Evolutionary conservation across 441 rosid species (phyloP), one percentile per base, ranked within the genome.

Genomic region (Isatis lusitanica): DNA sequence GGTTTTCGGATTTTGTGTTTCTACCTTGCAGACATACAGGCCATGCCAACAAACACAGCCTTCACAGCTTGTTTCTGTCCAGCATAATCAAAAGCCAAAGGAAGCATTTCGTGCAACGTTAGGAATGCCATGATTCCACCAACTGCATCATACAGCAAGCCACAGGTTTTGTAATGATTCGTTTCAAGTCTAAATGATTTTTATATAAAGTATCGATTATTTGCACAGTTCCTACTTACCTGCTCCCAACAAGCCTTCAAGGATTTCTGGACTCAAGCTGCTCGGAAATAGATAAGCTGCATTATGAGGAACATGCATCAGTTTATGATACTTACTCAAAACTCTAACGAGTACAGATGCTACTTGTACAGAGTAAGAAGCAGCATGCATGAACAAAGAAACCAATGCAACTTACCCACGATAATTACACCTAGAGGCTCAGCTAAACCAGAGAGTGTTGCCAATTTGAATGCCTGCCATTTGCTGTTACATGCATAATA

Each of bases 101-200:
- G 99, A 71, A 96, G 89, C 99, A 96, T 93, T 78, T 93, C 99
- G 47, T 96, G 99, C 78, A 95, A 84, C 26, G 99, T 95, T 39
- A 95, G 88, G 84, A 95, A 95, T 44, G 99, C 98, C 99, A 95
- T 95, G 74, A 95, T 95, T 69, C 99, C 99, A 71, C 99, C 98
- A 82, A 95, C 99, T 95, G 90, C 69, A 79, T 61, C 58, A 59
- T 63, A 33, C 50, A 68, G 63, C 53, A 68, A 69, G 70, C 53
- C 67, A 40, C 51, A 73, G 15, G 5, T 66, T 11, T 58, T 43
- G 17, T 17, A 42, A 12, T 28, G 4, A 39, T 55, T 40, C 5
- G 8, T 13, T 71, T 38, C 12, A 18, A 9, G 30, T 70, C 56
- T n/a, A 38, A 26, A 15, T 6, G 39, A 1, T 36, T 18, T 15